Conservation (phyloP, 2,329 filamentous ascomycete species). For the Cladophialophora bantiana region DNA sequence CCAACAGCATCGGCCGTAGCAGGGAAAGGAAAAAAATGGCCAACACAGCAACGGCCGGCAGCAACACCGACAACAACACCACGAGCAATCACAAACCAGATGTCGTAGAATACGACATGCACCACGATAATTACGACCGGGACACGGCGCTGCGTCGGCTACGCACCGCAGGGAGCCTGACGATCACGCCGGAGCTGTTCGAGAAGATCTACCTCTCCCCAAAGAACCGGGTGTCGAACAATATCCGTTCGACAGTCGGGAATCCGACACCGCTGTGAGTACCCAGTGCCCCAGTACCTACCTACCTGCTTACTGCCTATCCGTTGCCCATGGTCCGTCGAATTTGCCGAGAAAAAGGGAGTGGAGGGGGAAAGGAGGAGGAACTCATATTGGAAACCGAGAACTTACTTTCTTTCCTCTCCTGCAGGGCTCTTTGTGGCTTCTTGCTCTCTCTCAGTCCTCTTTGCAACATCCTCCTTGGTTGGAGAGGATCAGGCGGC, state of each 20-base stretch:
- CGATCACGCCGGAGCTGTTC: conserved; percentile 46
- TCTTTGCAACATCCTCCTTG: conserved; percentile 63
- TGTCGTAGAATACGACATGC: conserved; percentile 33
- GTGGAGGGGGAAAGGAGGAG: too few species aligned
- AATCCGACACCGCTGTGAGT: conserved; percentile 11
- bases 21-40: too few species aligned
- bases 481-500: conserved; percentile 64
- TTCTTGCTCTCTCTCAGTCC: conserved; percentile 63
- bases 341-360: too few species aligned
- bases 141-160: conserved; percentile 51
- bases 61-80: too few species aligned
- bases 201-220: conserved; percentile 47
- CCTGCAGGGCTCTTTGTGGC: conserved; percentile 43
- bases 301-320: too few species aligned
- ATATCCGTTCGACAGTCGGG: conserved; percentile 32
- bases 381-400: too few species aligned
- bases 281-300: neutral
- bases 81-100: too few species aligned
- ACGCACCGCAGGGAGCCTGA: conserved; percentile 59
- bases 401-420: too few species aligned
- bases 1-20: too few species aligned
- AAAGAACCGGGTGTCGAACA: conserved; percentile 44
- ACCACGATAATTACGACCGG: conserved; percentile 37
- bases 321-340: too few species aligned
- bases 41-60: too few species aligned